Conservation (phyloP, 2,329 filamentous ascomycete genomes). For the Colletotrichum godetiae region DNA sequence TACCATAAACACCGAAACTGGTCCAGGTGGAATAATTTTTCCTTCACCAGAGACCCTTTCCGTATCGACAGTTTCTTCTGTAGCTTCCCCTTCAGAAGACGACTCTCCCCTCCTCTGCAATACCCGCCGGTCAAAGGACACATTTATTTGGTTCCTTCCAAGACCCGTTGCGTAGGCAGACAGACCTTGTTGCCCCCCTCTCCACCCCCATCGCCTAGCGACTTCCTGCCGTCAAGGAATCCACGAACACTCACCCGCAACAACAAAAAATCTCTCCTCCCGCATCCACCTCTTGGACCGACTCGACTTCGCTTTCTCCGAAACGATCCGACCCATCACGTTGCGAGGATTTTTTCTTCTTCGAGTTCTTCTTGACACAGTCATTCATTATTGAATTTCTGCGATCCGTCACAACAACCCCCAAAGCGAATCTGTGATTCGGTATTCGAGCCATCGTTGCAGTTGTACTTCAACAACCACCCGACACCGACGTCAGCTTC, state of each 20-base stretch:
- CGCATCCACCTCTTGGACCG: conserved; percentile 13
- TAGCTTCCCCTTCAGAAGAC: conserved; percentile 38
- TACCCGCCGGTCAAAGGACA: conserved; percentile 19
- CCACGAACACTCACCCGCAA: conserved; percentile 22
- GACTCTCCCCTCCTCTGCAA: conserved; percentile 37
- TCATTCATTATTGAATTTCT: conserved; percentile 36
- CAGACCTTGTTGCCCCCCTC: conserved; percentile 28
- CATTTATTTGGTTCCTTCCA: conserved; percentile 30
- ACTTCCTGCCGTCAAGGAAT: conserved; percentile 35
- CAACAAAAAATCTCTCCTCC: conserved; percentile 9
- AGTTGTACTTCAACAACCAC: conserved; percentile 33
- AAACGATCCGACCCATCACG: conserved; percentile 8
- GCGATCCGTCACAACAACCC: conserved; percentile 9
- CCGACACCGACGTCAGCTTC: conserved; percentile 14
- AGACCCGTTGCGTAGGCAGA: conserved; percentile 25
- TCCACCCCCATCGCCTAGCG: conserved; percentile 33
- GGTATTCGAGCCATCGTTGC: conserved; percentile 36
- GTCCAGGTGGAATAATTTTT: conserved; percentile 36
- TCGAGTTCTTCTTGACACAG: conserved; percentile 12
- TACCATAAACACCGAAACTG: conserved; percentile 38
- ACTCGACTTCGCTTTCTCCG: conserved; percentile 10
- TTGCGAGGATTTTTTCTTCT: conserved; percentile 9
- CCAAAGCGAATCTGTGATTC: conserved; percentile 45
- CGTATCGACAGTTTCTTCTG: conserved; percentile 39
- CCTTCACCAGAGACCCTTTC: conserved; percentile 36